Evolutionary conservation across 495 filamentous ascomycete genomes (phyloP), one percentile per base, ranked within the genome.

Genomic region (Xylaria telfairii): DNA sequence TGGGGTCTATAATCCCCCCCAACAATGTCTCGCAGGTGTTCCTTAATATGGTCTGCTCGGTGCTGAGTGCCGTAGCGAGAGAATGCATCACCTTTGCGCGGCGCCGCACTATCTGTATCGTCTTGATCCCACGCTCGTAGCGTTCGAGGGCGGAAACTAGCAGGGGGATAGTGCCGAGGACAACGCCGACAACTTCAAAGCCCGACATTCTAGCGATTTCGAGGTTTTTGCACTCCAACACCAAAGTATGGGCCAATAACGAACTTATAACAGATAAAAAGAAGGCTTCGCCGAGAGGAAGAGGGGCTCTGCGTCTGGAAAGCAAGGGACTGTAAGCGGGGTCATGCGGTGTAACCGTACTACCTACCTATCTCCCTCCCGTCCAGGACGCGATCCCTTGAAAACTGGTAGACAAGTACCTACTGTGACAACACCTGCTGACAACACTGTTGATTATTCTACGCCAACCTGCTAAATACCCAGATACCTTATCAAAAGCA

Each of bases 161-260:
- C 13, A 86, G 46, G 19, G 84, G 83, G 19, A 86, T 73, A 21
- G 77, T 69, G 21, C 78, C 83, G 10, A 86, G 81, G 0, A 84
- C 70, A 34, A 83, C 28, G 12, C 83, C 83, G 15, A 79, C 83
- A 6, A 82, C 75, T 72, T 86, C 83, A 21, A 85, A 73, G 9
- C 83, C 83, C 4, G 80, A 81, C 79, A 84, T 83, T 17, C 13
- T 30, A 21, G 56, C 32, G n/a, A 32, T 21, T 66, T 66, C 3
- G n/a, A n/a, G n/a, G n/a, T n/a, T n/a, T n/a, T n/a, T n/a, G n/a
- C n/a, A n/a, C n/a, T n/a, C n/a, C n/a, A n/a, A n/a, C n/a, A n/a
- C n/a, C n/a, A n/a, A n/a, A n/a, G n/a, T n/a, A n/a, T n/a, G n/a
- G n/a, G n/a, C n/a, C n/a, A n/a, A n/a, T n/a, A n/a, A n/a, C n/a